These are phyloP conservation scores for Diaporthe velutina DNA, from an alignment of 2,329 filamentous ascomycete species.

Conservation along the genomic window DNA sequence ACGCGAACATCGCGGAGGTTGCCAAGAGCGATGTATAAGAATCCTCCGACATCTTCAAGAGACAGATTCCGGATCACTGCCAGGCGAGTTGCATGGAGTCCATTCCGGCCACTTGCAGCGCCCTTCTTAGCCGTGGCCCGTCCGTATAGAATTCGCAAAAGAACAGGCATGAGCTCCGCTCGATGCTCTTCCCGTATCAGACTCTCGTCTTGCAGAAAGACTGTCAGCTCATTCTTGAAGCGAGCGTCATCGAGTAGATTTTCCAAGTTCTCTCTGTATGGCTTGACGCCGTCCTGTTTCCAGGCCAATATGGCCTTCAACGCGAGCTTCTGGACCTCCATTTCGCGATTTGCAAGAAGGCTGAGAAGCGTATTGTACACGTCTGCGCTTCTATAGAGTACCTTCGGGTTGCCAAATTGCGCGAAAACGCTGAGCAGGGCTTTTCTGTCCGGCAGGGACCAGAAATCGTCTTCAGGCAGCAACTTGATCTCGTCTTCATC, in stretches of 20 bases:
- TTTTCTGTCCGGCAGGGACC: conserved; percentile 86
- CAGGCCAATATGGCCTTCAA: conserved; percentile 89
- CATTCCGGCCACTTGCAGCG: conserved; percentile 80
- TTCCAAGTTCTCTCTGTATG: conserved; percentile 87
- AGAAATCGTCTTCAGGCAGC: conserved; percentile 58
- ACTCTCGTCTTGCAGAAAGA: conserved; percentile 83
- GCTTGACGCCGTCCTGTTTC: conserved; percentile 82
- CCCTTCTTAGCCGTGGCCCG: conserved; percentile 87
- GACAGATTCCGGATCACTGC: conserved; percentile 84
- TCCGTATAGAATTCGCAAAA: conserved; percentile 90
- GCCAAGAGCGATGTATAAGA: conserved; percentile 85
- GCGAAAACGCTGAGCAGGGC: conserved; percentile 84
- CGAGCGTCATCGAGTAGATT: conserved; percentile 90
- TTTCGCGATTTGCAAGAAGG: conserved; percentile 88
- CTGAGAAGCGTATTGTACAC: conserved; percentile 82
- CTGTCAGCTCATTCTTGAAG: conserved; percentile 93
- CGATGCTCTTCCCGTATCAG: conserved; percentile 82
- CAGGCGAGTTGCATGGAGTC: conserved; percentile 84
- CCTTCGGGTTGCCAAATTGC: conserved; percentile 87
- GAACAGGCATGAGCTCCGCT: conserved; percentile 81
- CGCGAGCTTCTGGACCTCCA: conserved; percentile 87
- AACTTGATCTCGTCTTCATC: conserved; percentile 57
- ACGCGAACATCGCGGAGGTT: conserved; percentile 73
- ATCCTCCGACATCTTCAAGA: conserved; percentile 80
- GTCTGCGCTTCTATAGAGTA: conserved; percentile 81